Conservation (phyloP, 2,329 filamentous ascomycete genomes). For the Nothophoma quercina region DNA sequence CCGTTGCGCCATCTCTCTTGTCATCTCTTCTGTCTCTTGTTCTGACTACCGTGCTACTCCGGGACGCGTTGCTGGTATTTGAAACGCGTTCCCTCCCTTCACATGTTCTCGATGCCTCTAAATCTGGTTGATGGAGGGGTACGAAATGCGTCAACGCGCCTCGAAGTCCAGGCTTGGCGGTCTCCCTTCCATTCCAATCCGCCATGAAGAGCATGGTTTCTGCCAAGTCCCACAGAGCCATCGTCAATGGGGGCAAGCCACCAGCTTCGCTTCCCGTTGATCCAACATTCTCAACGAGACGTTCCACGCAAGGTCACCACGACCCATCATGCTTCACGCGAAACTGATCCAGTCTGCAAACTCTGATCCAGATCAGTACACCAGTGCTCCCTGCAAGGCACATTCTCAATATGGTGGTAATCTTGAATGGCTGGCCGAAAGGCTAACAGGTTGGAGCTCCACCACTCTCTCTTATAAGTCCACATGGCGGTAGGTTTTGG, state of each 20-base stretch:
- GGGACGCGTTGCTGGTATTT: constrained; percentile 9
- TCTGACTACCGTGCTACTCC: constrained; percentile 18
- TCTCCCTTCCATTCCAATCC: constrained; percentile 35
- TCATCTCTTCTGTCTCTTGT: constrained; percentile 15
- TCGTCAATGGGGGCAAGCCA: constrained; percentile 24
- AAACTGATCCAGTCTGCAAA: constrained; percentile 32
- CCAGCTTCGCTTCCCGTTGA: constrained; percentile 28
- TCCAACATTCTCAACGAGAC: constrained; percentile 33
- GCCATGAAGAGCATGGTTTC: constrained; percentile 29
- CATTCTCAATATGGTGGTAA: constrained; percentile 40
- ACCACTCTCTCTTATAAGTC: constrained; percentile 36
- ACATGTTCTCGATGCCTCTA: constrained; percentile 14
- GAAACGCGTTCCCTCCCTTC: constrained; percentile 19
- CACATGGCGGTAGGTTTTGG: constrained; percentile 23
- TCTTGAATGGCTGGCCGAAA: constrained; percentile 38
- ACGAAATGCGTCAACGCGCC: constrained; percentile 16
- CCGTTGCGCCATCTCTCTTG: constrained; percentile 1
- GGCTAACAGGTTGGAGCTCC: constrained; percentile 17
- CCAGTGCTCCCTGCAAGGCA: constrained; percentile 46
- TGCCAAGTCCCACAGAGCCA: constrained; percentile 30
- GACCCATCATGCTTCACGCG: constrained; percentile 36
- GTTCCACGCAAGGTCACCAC: constrained; percentile 39
- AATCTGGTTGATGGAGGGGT: constrained; percentile 12
- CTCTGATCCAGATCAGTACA: constrained; percentile 35
- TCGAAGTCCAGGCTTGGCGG: constrained; percentile 28